Evolutionary conservation across 2,329 filamentous ascomycete genomes (phyloP), one percentile per base, ranked within the genome.

Genomic region (Diplodia mutila): DNA sequence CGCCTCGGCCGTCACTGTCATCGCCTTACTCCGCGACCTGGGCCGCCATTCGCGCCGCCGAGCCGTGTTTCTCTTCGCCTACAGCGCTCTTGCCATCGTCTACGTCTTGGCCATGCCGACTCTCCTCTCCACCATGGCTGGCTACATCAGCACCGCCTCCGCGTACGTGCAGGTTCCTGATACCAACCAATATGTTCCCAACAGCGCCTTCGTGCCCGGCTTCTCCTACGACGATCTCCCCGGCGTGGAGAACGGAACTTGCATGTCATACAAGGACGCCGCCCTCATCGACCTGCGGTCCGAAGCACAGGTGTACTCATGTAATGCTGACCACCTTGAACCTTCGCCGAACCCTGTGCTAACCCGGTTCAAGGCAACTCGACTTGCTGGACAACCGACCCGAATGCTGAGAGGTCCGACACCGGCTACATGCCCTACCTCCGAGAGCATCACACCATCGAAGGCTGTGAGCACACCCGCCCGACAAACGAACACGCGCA

Each of bases 121-220:
- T 25, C 70, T 77, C 7, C 54, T 78, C 1, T 75, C 73, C 7
- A 78, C 78, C 12, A 78, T 80, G 75, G 77, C 75, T 0, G 78
- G 78, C 14, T 80, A 79, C 63, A 74, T 77, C 18, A 73, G 69
- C 51, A 73, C 71, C 2, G 68, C 69, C 37, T 46, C 34, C 1
- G n/a, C 63, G 4, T 66, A 21, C 27, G 34, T 48, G 14, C 18
- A 61, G 16, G 23, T 61, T 18, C 23, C 39, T 14, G 57, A 32
- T 5, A 48, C 34, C 8, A 25, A 9, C 7, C 57, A 42, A 16
- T 61, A 42, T 25, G 55, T 61, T 6, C 37, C 32, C 37, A 25
- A 23, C 4, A 37, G 39, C n/a, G 21, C n/a, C 9, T 42, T 53
- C 27, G 25, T 29, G 25, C 23, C 16, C 51, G 37, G 57, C 8